Evolutionary conservation across 2,329 filamentous ascomycete genomes (phyloP), one percentile per base, ranked within the genome.

Genomic region (Cryphonectria radicalis): DNA sequence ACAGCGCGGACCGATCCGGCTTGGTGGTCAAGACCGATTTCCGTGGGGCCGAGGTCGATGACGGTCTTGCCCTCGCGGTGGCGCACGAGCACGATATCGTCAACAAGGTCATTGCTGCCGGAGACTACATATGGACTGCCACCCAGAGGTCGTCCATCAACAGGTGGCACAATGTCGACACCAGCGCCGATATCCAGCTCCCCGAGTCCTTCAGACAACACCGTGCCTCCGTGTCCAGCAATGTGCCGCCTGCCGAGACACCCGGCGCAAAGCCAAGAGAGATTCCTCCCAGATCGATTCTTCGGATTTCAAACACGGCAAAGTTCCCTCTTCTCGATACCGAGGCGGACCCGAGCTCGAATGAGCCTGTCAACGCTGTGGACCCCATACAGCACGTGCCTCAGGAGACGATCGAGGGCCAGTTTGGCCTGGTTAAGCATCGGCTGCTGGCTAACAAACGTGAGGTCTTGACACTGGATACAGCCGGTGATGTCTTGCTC

Each of bases 11-110:
- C 81, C 91, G 95, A 67, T 95, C 94, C 0, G 96, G 96, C 3
- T 82, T 98, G 73, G 91, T 99, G n/a, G 95, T 94, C 69, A 99
- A 98, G 85, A 98, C 95, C 0, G 96, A 99, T 79, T 92, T 95
- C 37, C 89, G 95, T 74, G 88, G 88, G 17, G 89, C 90, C 70
- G 92, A 94, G 71, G 87, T 95, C 81, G 95, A 98, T 77, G 93
- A 97, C 76, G 96, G 95, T 0, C 83, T 97, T 10, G 97, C 93
- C 19, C 86, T 98, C 19, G 95, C 95, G n/a, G 86, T 97, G 7
- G 93, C 93, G 67, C 93, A 98, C 79, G 96, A 99, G 81, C 93
- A 97, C 76, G 93, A 94, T 75, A 94, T 92, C 3, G 91, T 95
- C 8, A 90, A 83, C 77, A 91, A 90, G 78, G 80, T 92, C 8